Percentiles rank a stretch among this genome's conserved stretches.
Conservation (phyloP, 306 rosid species). For the Astragalus glycyphyllos region DNA sequence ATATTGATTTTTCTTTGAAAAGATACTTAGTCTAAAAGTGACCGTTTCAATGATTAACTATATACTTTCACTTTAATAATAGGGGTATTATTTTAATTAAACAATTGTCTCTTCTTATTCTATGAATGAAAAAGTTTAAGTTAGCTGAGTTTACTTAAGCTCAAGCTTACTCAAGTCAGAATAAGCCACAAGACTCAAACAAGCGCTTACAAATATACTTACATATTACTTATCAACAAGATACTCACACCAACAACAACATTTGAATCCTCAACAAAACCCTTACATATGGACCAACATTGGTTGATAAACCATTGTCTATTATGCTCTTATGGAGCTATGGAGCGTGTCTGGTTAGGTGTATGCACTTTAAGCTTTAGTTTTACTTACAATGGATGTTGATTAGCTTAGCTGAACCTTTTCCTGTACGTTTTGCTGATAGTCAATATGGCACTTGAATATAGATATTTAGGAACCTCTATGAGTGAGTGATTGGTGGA, state of each 20-base stretch:
- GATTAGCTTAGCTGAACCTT: not conserved
- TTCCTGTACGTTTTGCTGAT: no score
- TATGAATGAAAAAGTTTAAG: not conserved
- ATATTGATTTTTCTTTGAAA: not conserved
- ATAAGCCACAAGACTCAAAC: no score
- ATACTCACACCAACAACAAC: no score
- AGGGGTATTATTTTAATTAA: not conserved
- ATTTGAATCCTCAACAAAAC: no score
- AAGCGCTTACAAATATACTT: no score
- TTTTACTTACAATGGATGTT: not conserved
- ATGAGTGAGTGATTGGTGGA: slow-evolving; percentile 30
- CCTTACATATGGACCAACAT: no score
- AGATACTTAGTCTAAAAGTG: slow-evolving; percentile 21
- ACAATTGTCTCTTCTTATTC: not conserved
- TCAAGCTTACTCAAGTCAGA: no score
- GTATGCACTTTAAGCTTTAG: slow-evolving; percentile 13
- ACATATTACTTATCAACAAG: no score
- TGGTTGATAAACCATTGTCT: not conserved
- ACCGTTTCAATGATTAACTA: not conserved
- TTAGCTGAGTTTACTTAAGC: no score
- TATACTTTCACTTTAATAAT: not conserved
- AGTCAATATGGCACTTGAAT: no score
- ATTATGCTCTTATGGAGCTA: not conserved
- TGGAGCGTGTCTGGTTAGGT: not conserved
- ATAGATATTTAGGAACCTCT: no score